Percentiles rank a stretch among this genome's conserved stretches.
Conservation (phyloP, 2,329 filamentous ascomycete genomes). For the Sodiomyces alkalinus region DNA sequence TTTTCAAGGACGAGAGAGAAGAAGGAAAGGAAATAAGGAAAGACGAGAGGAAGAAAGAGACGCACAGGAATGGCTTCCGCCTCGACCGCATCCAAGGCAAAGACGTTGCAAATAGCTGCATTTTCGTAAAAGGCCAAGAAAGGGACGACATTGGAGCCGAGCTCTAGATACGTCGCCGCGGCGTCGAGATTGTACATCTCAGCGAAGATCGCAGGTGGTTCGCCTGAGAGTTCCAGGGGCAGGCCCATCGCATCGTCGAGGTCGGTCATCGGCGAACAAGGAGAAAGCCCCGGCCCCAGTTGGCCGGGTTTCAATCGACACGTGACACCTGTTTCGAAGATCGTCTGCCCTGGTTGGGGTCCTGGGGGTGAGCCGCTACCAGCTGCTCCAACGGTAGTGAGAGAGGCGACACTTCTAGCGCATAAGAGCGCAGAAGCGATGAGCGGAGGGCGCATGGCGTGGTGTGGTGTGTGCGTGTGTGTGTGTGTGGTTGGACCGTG, state of each 20-base stretch:
- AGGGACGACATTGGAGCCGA: background rate
- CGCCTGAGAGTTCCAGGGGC: background rate
- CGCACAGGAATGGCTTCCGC: slow-evolving; percentile 51
- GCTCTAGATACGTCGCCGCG: background rate
- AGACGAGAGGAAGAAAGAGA: slow-evolving; percentile 3
- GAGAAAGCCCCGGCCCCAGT: background rate
- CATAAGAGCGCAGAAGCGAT: background rate
- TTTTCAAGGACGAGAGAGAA: background rate
- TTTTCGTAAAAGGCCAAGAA: slow-evolving; percentile 39
- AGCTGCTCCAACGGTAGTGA: too few species aligned
- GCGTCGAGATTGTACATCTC: background rate
- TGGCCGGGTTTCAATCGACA: slow-evolving; percentile 1
- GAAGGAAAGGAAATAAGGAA: background rate
- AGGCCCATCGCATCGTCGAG: background rate
- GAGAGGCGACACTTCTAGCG: slow-evolving; percentile 20
- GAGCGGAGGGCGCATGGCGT: background rate
- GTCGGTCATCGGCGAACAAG: background rate
- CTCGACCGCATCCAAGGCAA: slow-evolving; percentile 66
- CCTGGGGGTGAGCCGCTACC: slow-evolving; percentile 50
- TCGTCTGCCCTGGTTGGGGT: too few species aligned
- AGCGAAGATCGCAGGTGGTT: background rate
- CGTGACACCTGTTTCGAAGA: slow-evolving; percentile 1
- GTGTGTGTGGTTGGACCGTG: too few species aligned
- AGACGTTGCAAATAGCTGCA: slow-evolving; percentile 68
- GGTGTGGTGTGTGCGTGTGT: slow-evolving; percentile 1